Percentiles rank a stretch among this genome's conserved stretches.
Evolutionary conservation across 108 stramenopile species (phyloP).

Genomic region (Cylindrotheca closterium): DNA sequence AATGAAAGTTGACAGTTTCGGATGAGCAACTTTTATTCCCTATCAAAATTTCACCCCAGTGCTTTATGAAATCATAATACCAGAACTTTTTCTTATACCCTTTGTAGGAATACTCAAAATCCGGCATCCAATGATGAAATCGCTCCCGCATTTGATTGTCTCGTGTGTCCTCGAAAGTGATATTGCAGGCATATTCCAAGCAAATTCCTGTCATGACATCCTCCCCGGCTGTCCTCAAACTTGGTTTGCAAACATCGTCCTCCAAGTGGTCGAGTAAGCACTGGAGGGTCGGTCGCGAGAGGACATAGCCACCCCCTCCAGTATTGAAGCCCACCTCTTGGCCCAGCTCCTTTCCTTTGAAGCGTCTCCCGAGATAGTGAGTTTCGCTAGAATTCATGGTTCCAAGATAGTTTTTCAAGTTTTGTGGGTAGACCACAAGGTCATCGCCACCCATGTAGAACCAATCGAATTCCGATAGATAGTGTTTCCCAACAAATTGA

Average conservation of each 20-base stretch:
- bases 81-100: too few relatives aligned
- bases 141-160: too few relatives aligned
- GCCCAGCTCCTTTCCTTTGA: slow-evolving; percentile 40
- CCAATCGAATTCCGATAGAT: slow-evolving; percentile 79
- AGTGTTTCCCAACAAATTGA: slow-evolving; percentile 83
- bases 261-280: slow-evolving; percentile 37
- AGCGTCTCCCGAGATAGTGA: slow-evolving; percentile 72
- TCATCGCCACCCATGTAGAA: too few relatives aligned
- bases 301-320: too few relatives aligned
- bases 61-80: too few relatives aligned
- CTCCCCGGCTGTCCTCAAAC: slow-evolving; percentile 68
- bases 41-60: too few relatives aligned
- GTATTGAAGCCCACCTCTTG: slow-evolving; percentile 92
- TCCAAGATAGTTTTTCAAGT: slow-evolving; percentile 72
- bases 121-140: too few relatives aligned
- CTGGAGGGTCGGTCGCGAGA: slow-evolving; percentile 74
- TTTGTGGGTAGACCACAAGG: slow-evolving; percentile 88
- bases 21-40: too few relatives aligned
- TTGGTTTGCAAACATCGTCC: slow-evolving; percentile 56
- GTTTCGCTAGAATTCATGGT: slow-evolving; percentile 22
- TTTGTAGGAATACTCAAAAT: too few relatives aligned
- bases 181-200: slow-evolving; percentile 42
- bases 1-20: too few relatives aligned
- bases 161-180: slow-evolving; percentile 41
- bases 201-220: slow-evolving; percentile 79